Evolutionary conservation across 2,329 filamentous ascomycete genomes (phyloP), one percentile per base, ranked within the genome.

Genomic region (Aspergillus unguis): DNA sequence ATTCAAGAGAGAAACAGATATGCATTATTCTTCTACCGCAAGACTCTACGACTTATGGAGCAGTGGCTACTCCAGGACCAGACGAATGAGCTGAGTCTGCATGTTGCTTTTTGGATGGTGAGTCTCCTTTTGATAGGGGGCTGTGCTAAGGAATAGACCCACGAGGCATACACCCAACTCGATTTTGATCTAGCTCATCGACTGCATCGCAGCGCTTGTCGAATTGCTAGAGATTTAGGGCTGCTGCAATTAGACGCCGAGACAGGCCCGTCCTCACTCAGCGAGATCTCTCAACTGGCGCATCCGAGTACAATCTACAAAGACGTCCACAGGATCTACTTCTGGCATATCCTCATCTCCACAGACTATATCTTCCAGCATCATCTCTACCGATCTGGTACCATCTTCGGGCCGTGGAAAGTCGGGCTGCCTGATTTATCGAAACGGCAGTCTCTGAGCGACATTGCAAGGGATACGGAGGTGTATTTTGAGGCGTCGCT

Each of bases 281-380:
- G 23, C 38, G 9, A 32, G 4, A 17, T 17, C 29, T 5, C 5
- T 5, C 33, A 4, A 17, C 5, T 6, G 6, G 17, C 1, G 8
- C 6, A 25, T 10, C 25, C 25, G 31, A n/a, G 31, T 10, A 37
- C 31, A 6, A 17, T 46, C 2, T 46, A 46, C 7, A 11, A 8
- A 35, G 44, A 26, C 0, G n/a, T 46, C 0, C 44, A 46, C 23
- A 46, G 44, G 3, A 36, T 46, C 31, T 46, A 46, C 44, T 36
- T 46, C 31, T 46, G 44, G 44, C 44, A 46, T 17, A 46, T 46
- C 11, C 23, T 46, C 6, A 46, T 46, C 28, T 8, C n/a, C n/a
- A 23, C 11, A 5, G 31, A 46, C 23, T 10, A 36, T 6, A 25
- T 33, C 5, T 46, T 46, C 8, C 29, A 23, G 1, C 5, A 46